These are phyloP conservation scores for Pleomassaria siparia DNA, from an alignment of 2,329 filamentous ascomycete genomes.

Conservation along the genomic window DNA sequence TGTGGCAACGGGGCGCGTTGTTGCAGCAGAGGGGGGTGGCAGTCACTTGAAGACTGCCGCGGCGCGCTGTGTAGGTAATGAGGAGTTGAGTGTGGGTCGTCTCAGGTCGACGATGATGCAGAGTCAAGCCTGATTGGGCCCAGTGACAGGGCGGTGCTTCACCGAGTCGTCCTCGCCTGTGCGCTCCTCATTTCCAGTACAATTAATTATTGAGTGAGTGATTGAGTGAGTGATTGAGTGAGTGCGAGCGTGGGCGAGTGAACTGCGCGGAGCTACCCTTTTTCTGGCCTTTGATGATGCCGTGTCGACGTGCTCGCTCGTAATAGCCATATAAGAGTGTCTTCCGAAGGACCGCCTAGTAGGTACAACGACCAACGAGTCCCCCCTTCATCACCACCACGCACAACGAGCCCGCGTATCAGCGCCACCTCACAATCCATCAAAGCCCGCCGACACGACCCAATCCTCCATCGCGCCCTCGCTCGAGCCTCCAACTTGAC, in stretches of 20 bases:
- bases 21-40: background rate
- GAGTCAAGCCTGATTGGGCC: constrained; percentile 8
- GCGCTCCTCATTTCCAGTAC: constrained; percentile 22
- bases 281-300: background rate
- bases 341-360: no score
- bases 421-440: background rate
- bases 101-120: constrained; percentile 9
- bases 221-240: constrained; percentile 20
- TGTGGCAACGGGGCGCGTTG: constrained; percentile 2
- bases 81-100: no score
- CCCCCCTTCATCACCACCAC: no score
- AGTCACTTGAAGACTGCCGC: constrained; percentile 4
- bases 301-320: background rate
- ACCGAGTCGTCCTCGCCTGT: background rate
- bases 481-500: background rate
- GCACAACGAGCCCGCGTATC: no score
- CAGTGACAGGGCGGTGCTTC: constrained; percentile 1
- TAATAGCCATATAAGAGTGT: no score
- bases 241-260: constrained; percentile 8
- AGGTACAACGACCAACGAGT: no score
- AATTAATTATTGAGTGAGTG: constrained; percentile 19
- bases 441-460: background rate
- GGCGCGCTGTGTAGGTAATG: no score
- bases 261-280: background rate
- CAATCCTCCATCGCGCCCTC: background rate